Percentiles rank a stretch among this genome's conserved stretches.
Conservation (phyloP, 1,139 yeast genomes). For the Pichia sp. region DNA sequence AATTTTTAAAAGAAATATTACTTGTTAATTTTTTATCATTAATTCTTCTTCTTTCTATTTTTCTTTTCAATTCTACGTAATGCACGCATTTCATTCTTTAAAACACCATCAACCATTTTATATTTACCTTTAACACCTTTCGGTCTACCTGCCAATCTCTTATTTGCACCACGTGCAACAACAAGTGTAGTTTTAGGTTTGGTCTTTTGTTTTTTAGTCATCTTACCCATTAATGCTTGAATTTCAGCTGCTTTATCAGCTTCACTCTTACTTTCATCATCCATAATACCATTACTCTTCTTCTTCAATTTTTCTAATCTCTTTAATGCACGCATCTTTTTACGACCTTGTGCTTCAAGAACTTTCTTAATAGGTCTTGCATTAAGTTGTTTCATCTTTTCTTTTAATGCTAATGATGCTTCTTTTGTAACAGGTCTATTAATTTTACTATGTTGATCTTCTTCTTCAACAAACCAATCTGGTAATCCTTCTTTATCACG, state of each 20-base stretch:
- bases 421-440: slow-evolving; percentile 93
- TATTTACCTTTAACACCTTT: slow-evolving; percentile 95
- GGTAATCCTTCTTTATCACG: slow-evolving; percentile 89
- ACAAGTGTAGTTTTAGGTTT: slow-evolving; percentile 86
- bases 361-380: slow-evolving; percentile 98
- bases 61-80: slow-evolving; percentile 84
- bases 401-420: slow-evolving; percentile 88
- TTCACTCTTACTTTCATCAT: slow-evolving; percentile 81
- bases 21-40: slow-evolving; percentile 4
- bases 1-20: background rate
- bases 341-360: slow-evolving; percentile 93
- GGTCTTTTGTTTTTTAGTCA: slow-evolving; percentile 61
- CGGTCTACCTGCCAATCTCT: slow-evolving; percentile 90
- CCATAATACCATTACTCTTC: slow-evolving; percentile 89
- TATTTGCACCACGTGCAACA: slow-evolving; percentile 82
- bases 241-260: slow-evolving; percentile 93
- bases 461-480: slow-evolving; percentile 94
- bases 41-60: slow-evolving; percentile 51
- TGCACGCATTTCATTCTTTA: slow-evolving; percentile 97
- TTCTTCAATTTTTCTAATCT: slow-evolving; percentile 86
- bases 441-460: slow-evolving; percentile 75
- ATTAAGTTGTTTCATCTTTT: slow-evolving; percentile 81
- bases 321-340: slow-evolving; percentile 87
- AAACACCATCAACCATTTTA: slow-evolving; percentile 97
- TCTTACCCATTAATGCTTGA: slow-evolving; percentile 74